Conservation (phyloP, 2,329 filamentous ascomycete genomes). For the Ophiostoma tasmaniense region DNA sequence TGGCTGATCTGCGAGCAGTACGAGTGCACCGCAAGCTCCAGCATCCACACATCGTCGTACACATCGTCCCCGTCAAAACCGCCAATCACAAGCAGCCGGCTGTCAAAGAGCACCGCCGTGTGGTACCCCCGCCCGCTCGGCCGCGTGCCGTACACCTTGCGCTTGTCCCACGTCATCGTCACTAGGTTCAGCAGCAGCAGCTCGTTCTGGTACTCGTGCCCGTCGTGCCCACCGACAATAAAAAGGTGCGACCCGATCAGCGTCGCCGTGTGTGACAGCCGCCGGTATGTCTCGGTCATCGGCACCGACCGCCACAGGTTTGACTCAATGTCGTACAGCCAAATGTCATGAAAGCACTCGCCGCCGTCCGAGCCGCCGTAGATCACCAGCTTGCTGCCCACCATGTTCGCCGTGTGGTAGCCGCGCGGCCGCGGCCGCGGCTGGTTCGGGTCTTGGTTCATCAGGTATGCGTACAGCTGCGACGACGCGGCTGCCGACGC, state of each 20-base stretch:
- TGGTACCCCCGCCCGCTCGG: conserved; percentile 60
- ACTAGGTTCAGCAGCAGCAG: conserved; percentile 61
- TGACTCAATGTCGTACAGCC: conserved; percentile 61
- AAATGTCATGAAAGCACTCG: conserved; percentile 65
- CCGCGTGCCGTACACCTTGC: conserved; percentile 54
- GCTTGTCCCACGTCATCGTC: conserved; percentile 65
- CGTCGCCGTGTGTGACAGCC: conserved; percentile 60
- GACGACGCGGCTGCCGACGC: neutral
- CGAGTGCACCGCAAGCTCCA: conserved; percentile 61
- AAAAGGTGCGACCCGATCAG: conserved; percentile 64
- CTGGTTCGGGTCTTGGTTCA: conserved; percentile 7
- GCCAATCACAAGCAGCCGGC: conserved; percentile 54
- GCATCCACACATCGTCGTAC: conserved; percentile 57
- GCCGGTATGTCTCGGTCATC: conserved; percentile 53
- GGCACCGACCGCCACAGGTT: conserved; percentile 50
- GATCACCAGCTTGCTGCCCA: conserved; percentile 62
- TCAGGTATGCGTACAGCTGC: conserved; percentile 7
- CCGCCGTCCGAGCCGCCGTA: conserved; percentile 62
- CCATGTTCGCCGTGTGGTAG: conserved; percentile 67
- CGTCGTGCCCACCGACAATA: conserved; percentile 62
- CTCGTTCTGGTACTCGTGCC: conserved; percentile 60
- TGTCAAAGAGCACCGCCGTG: conserved; percentile 57
- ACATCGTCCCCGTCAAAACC: conserved; percentile 61
- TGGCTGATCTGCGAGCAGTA: conserved; percentile 69
- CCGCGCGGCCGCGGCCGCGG: conserved; percentile 53